These are phyloP conservation scores for Aspergillus hiratsukae DNA, from an alignment of 2,329 filamentous ascomycete genomes.

Conservation along the genomic window DNA sequence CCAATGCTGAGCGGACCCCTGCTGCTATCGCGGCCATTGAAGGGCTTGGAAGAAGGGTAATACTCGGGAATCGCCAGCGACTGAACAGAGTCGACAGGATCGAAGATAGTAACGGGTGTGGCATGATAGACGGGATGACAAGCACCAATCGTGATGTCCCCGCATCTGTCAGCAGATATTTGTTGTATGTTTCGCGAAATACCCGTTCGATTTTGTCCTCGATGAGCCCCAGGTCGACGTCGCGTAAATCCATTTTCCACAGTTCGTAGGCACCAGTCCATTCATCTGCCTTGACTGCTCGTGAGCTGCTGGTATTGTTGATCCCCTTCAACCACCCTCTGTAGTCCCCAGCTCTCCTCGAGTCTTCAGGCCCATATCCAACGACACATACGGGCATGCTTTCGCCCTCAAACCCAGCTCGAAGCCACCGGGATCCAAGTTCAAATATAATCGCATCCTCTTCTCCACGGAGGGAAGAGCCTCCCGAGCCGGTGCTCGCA, in stretches of 20 bases:
- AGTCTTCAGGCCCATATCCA: slow-evolving; percentile 69
- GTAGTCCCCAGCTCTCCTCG: slow-evolving; percentile 77
- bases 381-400: slow-evolving; percentile 66
- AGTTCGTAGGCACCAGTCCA: slow-evolving; percentile 59
- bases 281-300: slow-evolving; percentile 27
- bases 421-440: slow-evolving; percentile 71
- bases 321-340: slow-evolving; percentile 61
- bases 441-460: slow-evolving; percentile 84
- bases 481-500: slow-evolving; percentile 55
- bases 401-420: slow-evolving; percentile 84
- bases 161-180: slow-evolving; percentile 58
- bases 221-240: slow-evolving; percentile 71
- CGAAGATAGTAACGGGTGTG: slow-evolving; percentile 71
- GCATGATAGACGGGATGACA: slow-evolving; percentile 71
- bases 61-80: slow-evolving; percentile 71
- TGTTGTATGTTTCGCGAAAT: slow-evolving; percentile 75
- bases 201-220: slow-evolving; percentile 82
- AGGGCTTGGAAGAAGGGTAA: slow-evolving; percentile 75
- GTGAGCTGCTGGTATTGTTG: slow-evolving; percentile 34
- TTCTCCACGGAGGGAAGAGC: slow-evolving; percentile 60
- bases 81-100: slow-evolving; percentile 74
- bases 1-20: slow-evolving; percentile 76
- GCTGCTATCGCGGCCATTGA: slow-evolving; percentile 71
- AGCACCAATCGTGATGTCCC: slow-evolving; percentile 71
- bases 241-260: slow-evolving; percentile 71